A percentile compares a stretch with the other conserved stretches of the same genome.
Evolutionary conservation across 495 filamentous ascomycete species (phyloP).

Genomic region (Hypoxylon subgilvum): DNA sequence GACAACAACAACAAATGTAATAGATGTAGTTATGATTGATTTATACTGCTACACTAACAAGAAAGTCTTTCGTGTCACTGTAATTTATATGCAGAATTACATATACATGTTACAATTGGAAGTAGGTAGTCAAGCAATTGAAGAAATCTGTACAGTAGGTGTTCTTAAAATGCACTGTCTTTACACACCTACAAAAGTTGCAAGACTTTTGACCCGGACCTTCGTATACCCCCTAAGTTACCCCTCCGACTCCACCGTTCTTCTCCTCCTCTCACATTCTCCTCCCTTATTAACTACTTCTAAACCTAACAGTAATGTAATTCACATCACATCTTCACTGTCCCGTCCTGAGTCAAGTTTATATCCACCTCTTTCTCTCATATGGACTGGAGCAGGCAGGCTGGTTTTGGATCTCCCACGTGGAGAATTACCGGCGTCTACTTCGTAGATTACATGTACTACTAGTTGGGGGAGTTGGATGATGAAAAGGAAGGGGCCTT

Average conservation of each 20-base stretch:
- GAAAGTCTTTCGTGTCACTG: no score
- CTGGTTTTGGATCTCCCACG: conserved; percentile 41
- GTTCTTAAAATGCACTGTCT: no score
- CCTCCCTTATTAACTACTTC: background rate
- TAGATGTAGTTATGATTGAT: background rate
- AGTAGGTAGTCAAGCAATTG: no score
- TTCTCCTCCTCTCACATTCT: conserved; percentile 1
- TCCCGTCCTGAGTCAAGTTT: conserved; percentile 25
- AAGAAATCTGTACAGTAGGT: no score
- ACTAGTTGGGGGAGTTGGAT: conserved; percentile 9
- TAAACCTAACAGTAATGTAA: no score
- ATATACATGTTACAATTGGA: no score
- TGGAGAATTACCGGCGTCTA: conserved; percentile 20
- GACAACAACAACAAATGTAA: no score
- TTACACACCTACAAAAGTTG: no score
- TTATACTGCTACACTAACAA: no score
- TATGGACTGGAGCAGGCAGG: background rate
- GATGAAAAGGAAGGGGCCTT: background rate
- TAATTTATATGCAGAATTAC: no score
- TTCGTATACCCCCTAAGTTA: no score
- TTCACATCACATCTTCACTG: conserved; percentile 25
- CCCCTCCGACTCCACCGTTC: conserved; percentile 28
- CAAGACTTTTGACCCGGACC: no score
- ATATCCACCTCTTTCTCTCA: background rate
- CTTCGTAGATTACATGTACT: conserved; percentile 5